These are phyloP conservation scores for Colletotrichum brevisporum DNA, from an alignment of 2,329 filamentous ascomycete species.

Conservation along the genomic window DNA sequence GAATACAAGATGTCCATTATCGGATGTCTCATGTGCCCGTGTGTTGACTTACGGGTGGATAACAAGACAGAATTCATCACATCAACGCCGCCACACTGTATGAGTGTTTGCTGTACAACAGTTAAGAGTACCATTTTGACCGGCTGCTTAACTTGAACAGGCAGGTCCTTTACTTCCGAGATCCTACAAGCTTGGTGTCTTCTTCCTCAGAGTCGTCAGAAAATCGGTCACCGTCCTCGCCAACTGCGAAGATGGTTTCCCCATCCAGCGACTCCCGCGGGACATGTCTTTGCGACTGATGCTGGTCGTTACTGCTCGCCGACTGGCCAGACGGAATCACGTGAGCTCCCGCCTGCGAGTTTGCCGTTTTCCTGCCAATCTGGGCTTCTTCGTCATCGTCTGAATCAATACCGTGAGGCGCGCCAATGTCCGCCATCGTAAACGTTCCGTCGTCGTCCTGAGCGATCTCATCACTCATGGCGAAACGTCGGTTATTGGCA, in stretches of 20 bases:
- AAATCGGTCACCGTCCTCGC: conserved; percentile 86
- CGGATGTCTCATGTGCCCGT: too few species aligned
- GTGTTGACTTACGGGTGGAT: not conserved
- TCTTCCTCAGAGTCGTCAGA: conserved; percentile 79
- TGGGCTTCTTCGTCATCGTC: conserved; percentile 72
- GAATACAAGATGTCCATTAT: too few species aligned
- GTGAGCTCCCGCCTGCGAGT: conserved; percentile 40
- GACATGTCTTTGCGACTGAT: conserved; percentile 52
- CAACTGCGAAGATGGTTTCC: conserved; percentile 96
- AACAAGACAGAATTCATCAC: not conserved
- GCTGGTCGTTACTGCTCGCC: conserved; percentile 30
- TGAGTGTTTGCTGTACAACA: conserved; percentile 27
- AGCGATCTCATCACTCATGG: conserved; percentile 98
- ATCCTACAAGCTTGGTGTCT: conserved; percentile 69
- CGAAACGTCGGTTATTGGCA: conserved; percentile 95
- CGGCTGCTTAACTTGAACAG: conserved; percentile 4
- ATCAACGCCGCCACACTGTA: not conserved
- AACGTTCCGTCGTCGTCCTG: conserved; percentile 97
- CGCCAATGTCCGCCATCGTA: conserved; percentile 93
- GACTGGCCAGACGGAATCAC: conserved; percentile 22
- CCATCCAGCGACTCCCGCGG: conserved; percentile 77
- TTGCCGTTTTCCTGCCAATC: conserved; percentile 56
- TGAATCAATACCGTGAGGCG: conserved; percentile 69
- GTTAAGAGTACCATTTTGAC: conserved; percentile 28
- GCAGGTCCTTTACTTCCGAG: conserved; percentile 54